phyloP scores from a whole-genome alignment of 257 asterid genomes.

The Nicotiana undulata region DNA sequence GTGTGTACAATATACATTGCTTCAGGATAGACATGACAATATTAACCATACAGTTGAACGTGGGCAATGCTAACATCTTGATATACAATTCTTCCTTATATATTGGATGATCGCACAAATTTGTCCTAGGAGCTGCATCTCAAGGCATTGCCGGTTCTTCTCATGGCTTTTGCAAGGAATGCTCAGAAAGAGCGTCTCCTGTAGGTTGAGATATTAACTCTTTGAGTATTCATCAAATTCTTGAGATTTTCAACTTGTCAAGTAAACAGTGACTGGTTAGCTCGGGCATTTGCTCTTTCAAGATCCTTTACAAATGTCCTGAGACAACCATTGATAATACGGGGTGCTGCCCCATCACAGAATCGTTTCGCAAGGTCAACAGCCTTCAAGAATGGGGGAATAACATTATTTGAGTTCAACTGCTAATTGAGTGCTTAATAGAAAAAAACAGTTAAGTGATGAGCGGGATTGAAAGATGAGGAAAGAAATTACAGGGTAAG shows the following conservation, averaged over 20 bases:
- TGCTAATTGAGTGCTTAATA: background rate
- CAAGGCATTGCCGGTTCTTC: background rate
- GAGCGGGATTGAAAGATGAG: too few relatives aligned
- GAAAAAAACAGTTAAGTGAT: background rate
- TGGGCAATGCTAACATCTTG: background rate
- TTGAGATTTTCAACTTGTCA: background rate
- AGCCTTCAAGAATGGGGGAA: conserved; percentile 44
- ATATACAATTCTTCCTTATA: background rate
- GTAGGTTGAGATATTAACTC: background rate
- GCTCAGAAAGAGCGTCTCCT: background rate
- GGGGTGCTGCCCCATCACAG: conserved; percentile 98
- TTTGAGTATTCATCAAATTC: conserved; percentile 3
- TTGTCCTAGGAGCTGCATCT: background rate
- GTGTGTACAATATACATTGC: background rate
- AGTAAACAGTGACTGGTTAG: conserved; percentile 22
- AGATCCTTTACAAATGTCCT: conserved; percentile 52
- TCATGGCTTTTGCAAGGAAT: background rate
- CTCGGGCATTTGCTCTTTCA: conserved; percentile 13
- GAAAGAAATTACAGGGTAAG: too few relatives aligned
- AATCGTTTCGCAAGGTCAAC: conserved; percentile 95
- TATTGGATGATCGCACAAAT: background rate
- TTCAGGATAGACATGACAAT: background rate
- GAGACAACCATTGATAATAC: conserved; percentile 80
- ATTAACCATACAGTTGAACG: background rate
- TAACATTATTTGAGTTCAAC: background rate